Percentiles rank a stretch among this genome's conserved stretches.
Evolutionary conservation across 306 rosid genomes (phyloP).

Genomic region (Vigna unguiculata): DNA sequence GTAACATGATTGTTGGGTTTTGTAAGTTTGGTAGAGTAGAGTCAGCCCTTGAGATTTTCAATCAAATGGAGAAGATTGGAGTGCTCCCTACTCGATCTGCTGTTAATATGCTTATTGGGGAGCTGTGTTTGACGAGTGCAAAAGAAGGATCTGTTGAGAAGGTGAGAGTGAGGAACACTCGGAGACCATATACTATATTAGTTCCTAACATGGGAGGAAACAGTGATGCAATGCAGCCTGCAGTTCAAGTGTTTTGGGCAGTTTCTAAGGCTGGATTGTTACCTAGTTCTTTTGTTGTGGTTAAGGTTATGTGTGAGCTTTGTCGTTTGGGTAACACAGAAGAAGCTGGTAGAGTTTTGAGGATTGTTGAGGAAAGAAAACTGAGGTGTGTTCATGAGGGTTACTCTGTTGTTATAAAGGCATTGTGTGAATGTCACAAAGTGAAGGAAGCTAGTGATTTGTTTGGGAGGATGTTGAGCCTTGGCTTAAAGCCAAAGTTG

Average conservation of each 20-base stretch:
- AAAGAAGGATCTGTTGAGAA: conserved; percentile 68
- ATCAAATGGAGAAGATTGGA: conserved; percentile 58
- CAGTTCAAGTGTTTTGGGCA: conserved; percentile 64
- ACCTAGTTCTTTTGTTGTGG: conserved; percentile 70
- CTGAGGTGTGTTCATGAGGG: conserved; percentile 59
- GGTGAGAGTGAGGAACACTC: conserved; percentile 57
- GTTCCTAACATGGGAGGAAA: conserved; percentile 67
- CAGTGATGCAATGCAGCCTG: conserved; percentile 64
- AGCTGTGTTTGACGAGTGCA: conserved; percentile 64
- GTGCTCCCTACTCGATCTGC: conserved; percentile 75
- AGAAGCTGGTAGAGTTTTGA: conserved; percentile 62
- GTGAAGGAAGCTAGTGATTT: conserved; percentile 57
- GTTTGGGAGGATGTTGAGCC: conserved; percentile 65
- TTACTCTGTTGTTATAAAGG: conserved; percentile 60
- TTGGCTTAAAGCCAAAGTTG: conserved; percentile 65
- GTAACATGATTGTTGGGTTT: conserved; percentile 74
- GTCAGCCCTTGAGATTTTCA: conserved; percentile 65
- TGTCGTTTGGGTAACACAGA: conserved; percentile 64
- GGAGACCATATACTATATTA: conserved; percentile 61
- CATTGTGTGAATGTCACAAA: conserved; percentile 55
- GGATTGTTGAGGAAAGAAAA: conserved; percentile 60
- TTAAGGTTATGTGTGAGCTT: conserved; percentile 63
- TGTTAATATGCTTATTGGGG: conserved; percentile 64
- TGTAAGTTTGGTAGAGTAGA: conserved; percentile 67
- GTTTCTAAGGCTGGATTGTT: conserved; percentile 54